Evolutionary conservation across 257 asterid genomes (phyloP).

Genomic region (Solanum chilense): DNA sequence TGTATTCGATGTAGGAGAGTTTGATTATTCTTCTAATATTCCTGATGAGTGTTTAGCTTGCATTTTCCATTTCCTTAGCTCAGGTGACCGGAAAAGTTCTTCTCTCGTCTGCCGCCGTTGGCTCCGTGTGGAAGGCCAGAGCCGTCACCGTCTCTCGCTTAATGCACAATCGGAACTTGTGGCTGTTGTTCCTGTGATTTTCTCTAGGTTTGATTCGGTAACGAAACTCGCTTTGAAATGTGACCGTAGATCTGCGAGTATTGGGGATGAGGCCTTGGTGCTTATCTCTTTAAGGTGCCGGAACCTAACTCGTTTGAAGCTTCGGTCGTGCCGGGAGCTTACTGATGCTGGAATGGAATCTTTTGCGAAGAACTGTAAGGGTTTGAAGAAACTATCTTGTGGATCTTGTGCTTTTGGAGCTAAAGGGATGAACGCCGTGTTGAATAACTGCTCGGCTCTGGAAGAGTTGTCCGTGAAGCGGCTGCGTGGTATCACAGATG

Average conservation of each 20-base stretch:
- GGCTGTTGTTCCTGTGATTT: slow-evolving; percentile 24
- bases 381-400: slow-evolving; percentile 67
- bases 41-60: slow-evolving; percentile 78
- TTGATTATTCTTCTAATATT: slow-evolving; percentile 30
- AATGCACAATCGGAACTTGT: slow-evolving; percentile 52
- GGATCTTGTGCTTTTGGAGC: slow-evolving; percentile 83
- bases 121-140: slow-evolving; percentile 75
- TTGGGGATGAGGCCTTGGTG: slow-evolving; percentile 49
- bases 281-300: slow-evolving; percentile 47
- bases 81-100: slow-evolving; percentile 65
- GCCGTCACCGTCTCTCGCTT: slow-evolving; percentile 79
- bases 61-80: slow-evolving; percentile 51
- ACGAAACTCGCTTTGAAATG: slow-evolving; percentile 82
- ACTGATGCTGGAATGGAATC: slow-evolving; percentile 66
- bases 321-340: slow-evolving; percentile 72
- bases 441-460: slow-evolving; percentile 46
- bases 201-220: slow-evolving; percentile 65
- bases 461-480: slow-evolving; percentile 82
- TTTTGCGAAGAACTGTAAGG: slow-evolving; percentile 44
- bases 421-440: slow-evolving; percentile 61
- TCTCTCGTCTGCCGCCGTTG: slow-evolving; percentile 80
- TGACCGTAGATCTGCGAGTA: slow-evolving; percentile 82
- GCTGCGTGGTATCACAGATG: slow-evolving; percentile 61
- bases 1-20: neutral
- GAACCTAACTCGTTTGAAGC: slow-evolving; percentile 68